Conservation (phyloP, 208 protist genomes). For the Trypanosomatidae sp. region DNA sequence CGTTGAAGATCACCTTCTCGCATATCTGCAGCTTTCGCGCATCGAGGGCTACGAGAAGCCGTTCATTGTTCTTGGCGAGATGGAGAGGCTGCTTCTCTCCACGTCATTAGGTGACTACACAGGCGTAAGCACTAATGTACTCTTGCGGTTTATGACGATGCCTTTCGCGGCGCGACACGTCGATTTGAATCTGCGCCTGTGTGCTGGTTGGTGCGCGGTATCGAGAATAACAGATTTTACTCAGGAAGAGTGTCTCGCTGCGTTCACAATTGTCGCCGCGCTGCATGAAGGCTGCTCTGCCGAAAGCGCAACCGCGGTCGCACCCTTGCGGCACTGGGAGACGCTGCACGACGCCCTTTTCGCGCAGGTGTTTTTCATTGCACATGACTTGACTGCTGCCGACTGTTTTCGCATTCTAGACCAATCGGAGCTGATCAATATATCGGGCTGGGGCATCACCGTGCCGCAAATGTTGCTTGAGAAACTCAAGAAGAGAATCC, state of each 20-base stretch:
- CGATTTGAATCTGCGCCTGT: constrained; percentile 14
- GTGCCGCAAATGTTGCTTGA: constrained; percentile 42
- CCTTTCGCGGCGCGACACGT: constrained; percentile 7
- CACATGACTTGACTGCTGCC: constrained; percentile 24
- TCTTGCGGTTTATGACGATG: constrained; percentile 35
- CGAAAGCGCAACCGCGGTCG: constrained; percentile 13
- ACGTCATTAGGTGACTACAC: constrained; percentile 14
- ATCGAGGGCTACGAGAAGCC: constrained; percentile 34
- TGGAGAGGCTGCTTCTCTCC: constrained; percentile 32
- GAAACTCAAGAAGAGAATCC: constrained; percentile 42
- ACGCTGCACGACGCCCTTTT: constrained; percentile 54
- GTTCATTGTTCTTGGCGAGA: constrained; percentile 53
- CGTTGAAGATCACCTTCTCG: constrained; percentile 36
- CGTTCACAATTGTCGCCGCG: constrained; percentile 15
- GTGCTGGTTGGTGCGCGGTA: constrained; percentile 9
- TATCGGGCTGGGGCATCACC: constrained; percentile 42
- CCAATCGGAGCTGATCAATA: constrained; percentile 50
- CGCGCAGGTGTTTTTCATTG: constrained; percentile 48
- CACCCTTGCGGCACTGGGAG: constrained; percentile 25
- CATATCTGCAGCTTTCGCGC: constrained; percentile 33
- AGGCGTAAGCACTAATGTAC: constrained; percentile 11
- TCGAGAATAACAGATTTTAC: constrained; percentile 27
- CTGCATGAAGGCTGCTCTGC: constrained; percentile 14
- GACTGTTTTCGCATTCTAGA: constrained; percentile 57
- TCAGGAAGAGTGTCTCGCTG: constrained; percentile 22